phyloP scores from a whole-genome alignment of 2,329 filamentous ascomycete species.

The Colletotrichum paranaense region DNA sequence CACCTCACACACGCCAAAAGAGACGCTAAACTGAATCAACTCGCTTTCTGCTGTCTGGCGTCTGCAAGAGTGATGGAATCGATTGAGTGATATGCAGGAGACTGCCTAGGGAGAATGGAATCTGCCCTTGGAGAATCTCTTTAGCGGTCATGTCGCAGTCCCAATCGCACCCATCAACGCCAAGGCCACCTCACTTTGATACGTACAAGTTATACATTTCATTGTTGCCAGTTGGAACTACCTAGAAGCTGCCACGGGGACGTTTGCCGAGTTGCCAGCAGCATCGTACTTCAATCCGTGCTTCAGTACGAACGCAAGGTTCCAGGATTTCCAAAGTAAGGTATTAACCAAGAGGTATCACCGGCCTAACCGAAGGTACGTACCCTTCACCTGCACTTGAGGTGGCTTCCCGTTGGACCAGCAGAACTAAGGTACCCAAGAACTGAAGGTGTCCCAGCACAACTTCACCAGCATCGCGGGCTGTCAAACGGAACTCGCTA shows the following conservation, averaged over 20 bases:
- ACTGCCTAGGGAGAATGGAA: neutral
- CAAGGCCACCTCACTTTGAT: slow-evolving; percentile 4
- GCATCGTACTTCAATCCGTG: neutral
- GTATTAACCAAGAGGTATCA: neutral
- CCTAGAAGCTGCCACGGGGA: slow-evolving; percentile 6
- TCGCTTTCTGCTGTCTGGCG: neutral
- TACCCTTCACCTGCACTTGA: slow-evolving; percentile 2
- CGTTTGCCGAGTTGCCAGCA: slow-evolving; percentile 1
- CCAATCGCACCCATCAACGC: slow-evolving; percentile 1
- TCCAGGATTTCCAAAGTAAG: neutral
- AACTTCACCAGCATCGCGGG: neutral
- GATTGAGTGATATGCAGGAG: neutral
- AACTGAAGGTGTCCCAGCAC: no score
- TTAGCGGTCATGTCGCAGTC: slow-evolving; percentile 3
- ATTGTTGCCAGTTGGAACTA: neutral
- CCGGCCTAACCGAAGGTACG: slow-evolving; percentile 23
- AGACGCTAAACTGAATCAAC: slow-evolving; percentile 22
- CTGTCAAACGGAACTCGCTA: neutral
- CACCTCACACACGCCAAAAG: slow-evolving; percentile 23
- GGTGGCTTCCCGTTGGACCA: neutral
- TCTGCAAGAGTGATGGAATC: slow-evolving; percentile 8
- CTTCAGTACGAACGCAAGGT: neutral
- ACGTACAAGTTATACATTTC: no score
- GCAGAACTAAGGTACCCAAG: no score
- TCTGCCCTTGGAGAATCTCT: neutral